Percentiles rank a stretch among this genome's conserved stretches.
These are phyloP conservation scores for Hirschfeldia incana DNA, from an alignment of 345 rosid species.

Conservation along the genomic window DNA sequence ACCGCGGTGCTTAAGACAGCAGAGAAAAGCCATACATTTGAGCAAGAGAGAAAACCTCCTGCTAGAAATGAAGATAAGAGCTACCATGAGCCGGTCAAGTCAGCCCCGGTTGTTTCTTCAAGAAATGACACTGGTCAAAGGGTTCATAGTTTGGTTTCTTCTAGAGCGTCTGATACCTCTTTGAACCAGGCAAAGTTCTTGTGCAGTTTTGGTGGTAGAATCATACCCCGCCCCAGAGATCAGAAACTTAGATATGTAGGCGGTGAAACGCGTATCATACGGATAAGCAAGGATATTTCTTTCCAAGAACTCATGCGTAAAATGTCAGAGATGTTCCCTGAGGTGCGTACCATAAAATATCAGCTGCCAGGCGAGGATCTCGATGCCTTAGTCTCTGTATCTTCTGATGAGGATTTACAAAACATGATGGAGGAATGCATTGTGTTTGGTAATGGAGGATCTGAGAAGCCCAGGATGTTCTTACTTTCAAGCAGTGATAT, in stretches of 20 bases:
- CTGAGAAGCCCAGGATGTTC: conserved; percentile 44
- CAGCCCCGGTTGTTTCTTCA: conserved; percentile 29
- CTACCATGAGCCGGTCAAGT: conserved; percentile 18
- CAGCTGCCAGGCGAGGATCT: conserved; percentile 46
- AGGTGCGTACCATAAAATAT: conserved; percentile 37
- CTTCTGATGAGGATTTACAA: conserved; percentile 46
- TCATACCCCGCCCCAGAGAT: conserved; percentile 44
- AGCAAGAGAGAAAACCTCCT: conserved; percentile 31
- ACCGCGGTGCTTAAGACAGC: background rate
- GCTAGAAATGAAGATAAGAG: conserved; percentile 30
- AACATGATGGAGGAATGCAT: conserved; percentile 45
- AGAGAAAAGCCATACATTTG: background rate
- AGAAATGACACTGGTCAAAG: conserved; percentile 28
- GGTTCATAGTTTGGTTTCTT: conserved; percentile 25
- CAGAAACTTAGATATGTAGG: conserved; percentile 45
- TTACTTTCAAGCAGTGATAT: conserved; percentile 40
- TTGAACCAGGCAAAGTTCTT: conserved; percentile 36
- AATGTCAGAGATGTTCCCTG: conserved; percentile 36
- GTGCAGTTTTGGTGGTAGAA: conserved; percentile 45
- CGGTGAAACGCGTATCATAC: conserved; percentile 42
- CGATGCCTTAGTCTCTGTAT: conserved; percentile 43
- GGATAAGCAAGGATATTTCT: conserved; percentile 37
- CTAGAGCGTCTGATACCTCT: conserved; percentile 40
- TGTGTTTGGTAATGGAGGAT: conserved; percentile 38
- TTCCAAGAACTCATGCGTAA: conserved; percentile 39